Conservation (phyloP, 306 rosid genomes). For the Trifolium dubium region DNA sequence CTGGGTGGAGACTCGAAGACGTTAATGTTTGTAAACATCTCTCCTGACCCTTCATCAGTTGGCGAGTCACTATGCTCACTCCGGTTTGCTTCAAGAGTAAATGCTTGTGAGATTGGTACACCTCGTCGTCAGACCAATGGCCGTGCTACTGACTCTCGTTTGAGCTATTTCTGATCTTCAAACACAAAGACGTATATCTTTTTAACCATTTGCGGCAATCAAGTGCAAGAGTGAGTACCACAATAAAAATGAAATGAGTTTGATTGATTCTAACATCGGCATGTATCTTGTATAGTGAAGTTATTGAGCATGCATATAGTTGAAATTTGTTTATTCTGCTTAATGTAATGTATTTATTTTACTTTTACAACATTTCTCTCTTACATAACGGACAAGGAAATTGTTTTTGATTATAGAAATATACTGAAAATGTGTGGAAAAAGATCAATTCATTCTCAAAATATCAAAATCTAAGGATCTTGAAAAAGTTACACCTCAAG, state of each 20-base stretch:
- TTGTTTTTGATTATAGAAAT: slow-evolving; percentile 16
- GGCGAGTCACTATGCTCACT: slow-evolving; percentile 95
- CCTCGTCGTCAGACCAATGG: slow-evolving; percentile 82
- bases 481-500: background rate
- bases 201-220: slow-evolving; percentile 42
- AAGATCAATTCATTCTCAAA: background rate
- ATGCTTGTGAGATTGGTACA: slow-evolving; percentile 92
- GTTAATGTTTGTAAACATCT: slow-evolving; percentile 88
- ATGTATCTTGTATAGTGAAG: slow-evolving; percentile 67
- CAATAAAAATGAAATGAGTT: slow-evolving; percentile 48
- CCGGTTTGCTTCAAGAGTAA: slow-evolving; percentile 92
- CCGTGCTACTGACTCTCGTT: slow-evolving; percentile 61
- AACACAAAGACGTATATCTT: slow-evolving; percentile 28
- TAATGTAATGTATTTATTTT: slow-evolving; percentile 37
- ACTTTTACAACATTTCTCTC: slow-evolving; percentile 37
- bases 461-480: background rate
- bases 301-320: slow-evolving; percentile 41
- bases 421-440: background rate
- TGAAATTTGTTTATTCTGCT: slow-evolving; percentile 40
- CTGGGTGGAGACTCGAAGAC: slow-evolving; percentile 97
- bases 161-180: slow-evolving; percentile 64
- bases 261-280: slow-evolving; percentile 78
- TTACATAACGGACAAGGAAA: slow-evolving; percentile 5
- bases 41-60: slow-evolving; percentile 78
- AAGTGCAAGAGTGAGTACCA: slow-evolving; percentile 40